These are phyloP conservation scores for Erythrobasidium yunnanense DNA, from an alignment of 768 basidiomycete genomes.

Conservation along the genomic window DNA sequence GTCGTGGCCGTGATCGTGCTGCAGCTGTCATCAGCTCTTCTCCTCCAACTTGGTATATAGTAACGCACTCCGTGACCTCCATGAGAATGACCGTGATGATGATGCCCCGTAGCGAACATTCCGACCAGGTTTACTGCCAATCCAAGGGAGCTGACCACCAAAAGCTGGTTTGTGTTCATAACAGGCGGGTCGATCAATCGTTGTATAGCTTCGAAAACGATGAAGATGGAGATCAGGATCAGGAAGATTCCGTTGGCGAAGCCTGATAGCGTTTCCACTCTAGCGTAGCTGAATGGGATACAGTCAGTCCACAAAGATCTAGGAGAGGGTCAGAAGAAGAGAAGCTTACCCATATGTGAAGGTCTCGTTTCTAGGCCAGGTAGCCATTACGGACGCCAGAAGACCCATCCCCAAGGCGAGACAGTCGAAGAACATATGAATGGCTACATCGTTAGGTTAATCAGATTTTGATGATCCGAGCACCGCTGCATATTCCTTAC, in stretches of 20 bases:
- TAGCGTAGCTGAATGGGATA: slow-evolving; percentile 60
- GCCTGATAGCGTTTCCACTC: slow-evolving; percentile 92
- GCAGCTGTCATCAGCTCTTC: slow-evolving; percentile 28
- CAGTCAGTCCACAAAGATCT: not conserved
- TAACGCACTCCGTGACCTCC: no score
- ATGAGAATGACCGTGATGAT: slow-evolving; percentile 36
- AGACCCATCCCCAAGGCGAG: slow-evolving; percentile 92
- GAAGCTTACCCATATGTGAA: slow-evolving; percentile 81
- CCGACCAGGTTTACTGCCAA: slow-evolving; percentile 91
- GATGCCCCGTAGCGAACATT: slow-evolving; percentile 86
- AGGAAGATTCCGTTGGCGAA: slow-evolving; percentile 96
- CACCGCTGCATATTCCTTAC: no score
- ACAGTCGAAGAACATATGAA: slow-evolving; percentile 99
- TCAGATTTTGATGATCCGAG: slow-evolving; percentile 37
- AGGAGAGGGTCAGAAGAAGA: not conserved
- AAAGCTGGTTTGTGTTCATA: slow-evolving; percentile 87
- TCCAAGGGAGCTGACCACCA: slow-evolving; percentile 78
- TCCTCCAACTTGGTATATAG: no score
- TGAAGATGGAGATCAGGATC: slow-evolving; percentile 89
- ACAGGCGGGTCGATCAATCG: slow-evolving; percentile 71
- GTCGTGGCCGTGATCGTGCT: slow-evolving; percentile 29
- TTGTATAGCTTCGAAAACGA: slow-evolving; percentile 94
- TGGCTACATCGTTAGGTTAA: slow-evolving; percentile 50
- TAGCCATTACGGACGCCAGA: slow-evolving; percentile 93
- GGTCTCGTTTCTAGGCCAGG: slow-evolving; percentile 84